Conservation (phyloP, 345 rosid genomes). For the Laguncularia racemosa region DNA sequence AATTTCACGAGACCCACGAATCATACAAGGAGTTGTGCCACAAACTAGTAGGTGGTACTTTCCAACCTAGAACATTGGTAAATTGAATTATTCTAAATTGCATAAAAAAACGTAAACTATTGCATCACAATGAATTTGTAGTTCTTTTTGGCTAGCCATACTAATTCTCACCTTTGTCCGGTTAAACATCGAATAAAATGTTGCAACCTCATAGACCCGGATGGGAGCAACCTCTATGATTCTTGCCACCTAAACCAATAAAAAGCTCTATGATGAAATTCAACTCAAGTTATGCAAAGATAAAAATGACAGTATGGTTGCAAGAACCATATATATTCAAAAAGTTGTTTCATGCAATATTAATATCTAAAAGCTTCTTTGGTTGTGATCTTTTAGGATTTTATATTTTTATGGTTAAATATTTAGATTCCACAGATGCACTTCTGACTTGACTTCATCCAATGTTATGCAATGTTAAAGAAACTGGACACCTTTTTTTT, state of each 20-base stretch:
- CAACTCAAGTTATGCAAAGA: neutral
- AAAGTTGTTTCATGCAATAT: too few species aligned
- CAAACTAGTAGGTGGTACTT: constrained; percentile 95
- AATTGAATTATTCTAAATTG: constrained; percentile 8
- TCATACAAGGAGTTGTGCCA: constrained; percentile 99
- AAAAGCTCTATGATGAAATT: neutral
- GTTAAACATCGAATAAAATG: constrained; percentile 98
- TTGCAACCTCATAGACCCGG: constrained; percentile 94
- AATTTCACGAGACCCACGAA: constrained; percentile 84
- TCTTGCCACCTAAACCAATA: constrained; percentile 68
- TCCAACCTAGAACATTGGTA: constrained; percentile 60
- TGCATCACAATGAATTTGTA: too few species aligned
- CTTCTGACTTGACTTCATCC: too few species aligned
- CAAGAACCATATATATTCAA: neutral
- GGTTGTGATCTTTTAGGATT: too few species aligned
- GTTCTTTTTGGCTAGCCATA: too few species aligned
- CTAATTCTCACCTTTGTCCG: constrained; percentile 55
- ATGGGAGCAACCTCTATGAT: constrained; percentile 84
- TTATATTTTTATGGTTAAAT: too few species aligned
- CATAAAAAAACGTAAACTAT: too few species aligned
- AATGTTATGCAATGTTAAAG: too few species aligned
- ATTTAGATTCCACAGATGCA: too few species aligned
- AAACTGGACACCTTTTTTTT: too few species aligned
- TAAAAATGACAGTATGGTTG: neutral
- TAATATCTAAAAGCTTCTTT: too few species aligned